phyloP scores from a whole-genome alignment of 257 asterid species.

The Nicotiana knightiana region DNA sequence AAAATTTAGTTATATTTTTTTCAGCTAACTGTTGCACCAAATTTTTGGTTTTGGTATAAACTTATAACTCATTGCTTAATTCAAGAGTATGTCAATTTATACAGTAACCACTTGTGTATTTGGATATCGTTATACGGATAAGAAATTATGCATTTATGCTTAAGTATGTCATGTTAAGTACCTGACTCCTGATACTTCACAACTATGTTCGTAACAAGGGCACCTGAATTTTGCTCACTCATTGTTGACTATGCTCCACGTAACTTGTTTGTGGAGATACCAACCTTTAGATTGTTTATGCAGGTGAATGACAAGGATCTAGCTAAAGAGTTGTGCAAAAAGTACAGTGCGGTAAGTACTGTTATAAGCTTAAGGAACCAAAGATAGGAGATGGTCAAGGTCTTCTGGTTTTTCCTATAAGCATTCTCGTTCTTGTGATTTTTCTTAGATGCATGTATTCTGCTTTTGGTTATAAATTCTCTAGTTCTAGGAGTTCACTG shows the following conservation, averaged over 20 bases:
- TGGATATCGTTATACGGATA: not conserved
- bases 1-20: not conserved
- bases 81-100: not conserved
- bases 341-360: slow-evolving; percentile 77
- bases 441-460: not conserved
- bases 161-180: not conserved
- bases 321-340: slow-evolving; percentile 86
- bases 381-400: not conserved
- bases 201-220: not conserved
- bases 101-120: not conserved
- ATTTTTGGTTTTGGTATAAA: not conserved
- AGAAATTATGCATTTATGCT: not conserved
- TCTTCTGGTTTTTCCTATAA: not conserved
- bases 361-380: not conserved
- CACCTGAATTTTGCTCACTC: not conserved
- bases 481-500: not conserved
- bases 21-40: not conserved
- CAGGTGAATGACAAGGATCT: slow-evolving; percentile 83
- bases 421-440: not conserved
- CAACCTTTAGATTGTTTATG: slow-evolving; percentile 9
- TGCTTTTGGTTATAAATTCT: not conserved
- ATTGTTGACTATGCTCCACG: not conserved
- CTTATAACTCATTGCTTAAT: not conserved
- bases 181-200: not conserved
- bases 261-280: not conserved